These are phyloP conservation scores for Ganoderma meredithae DNA, from an alignment of 1,284 basidiomycete species.

Conservation along the genomic window DNA sequence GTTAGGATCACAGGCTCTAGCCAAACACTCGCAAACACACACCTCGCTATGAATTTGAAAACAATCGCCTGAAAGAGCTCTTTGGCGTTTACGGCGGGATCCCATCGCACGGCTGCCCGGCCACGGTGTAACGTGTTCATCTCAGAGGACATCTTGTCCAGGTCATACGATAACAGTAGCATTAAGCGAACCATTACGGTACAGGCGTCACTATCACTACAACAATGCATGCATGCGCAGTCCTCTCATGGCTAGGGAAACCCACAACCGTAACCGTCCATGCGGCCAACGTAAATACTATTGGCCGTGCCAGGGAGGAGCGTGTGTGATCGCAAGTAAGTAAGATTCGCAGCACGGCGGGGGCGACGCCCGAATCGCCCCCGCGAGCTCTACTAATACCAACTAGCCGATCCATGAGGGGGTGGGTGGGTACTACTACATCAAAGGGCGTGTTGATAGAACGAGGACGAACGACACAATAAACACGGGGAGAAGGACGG, in stretches of 20 bases:
- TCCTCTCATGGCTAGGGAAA: conserved; percentile 21
- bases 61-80: no score
- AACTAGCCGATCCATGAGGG: conserved; percentile 36
- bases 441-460: conserved; percentile 29
- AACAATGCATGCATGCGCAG: conserved; percentile 27
- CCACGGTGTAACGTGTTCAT: not conserved
- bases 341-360: conserved; percentile 36
- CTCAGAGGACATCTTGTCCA: not conserved
- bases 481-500: conserved; percentile 24
- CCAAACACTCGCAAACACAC: conserved; percentile 36
- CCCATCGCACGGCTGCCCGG: not conserved
- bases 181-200: conserved; percentile 33
- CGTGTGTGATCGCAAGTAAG: conserved; percentile 24
- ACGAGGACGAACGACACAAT: conserved; percentile 27
- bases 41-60: not conserved
- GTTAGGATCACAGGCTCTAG: conserved; percentile 39
- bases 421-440: conserved; percentile 41
- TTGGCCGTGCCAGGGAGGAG: not conserved
- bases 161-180: conserved; percentile 18
- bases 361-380: conserved; percentile 9
- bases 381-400: conserved; percentile 17
- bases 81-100: not conserved
- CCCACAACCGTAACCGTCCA: conserved; percentile 27
- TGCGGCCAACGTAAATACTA: not conserved
- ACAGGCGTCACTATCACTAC: conserved; percentile 35